These are phyloP conservation scores for Rhynchospora pubera DNA, from an alignment of 176 grass and related monocot genomes.

Conservation along the genomic window DNA sequence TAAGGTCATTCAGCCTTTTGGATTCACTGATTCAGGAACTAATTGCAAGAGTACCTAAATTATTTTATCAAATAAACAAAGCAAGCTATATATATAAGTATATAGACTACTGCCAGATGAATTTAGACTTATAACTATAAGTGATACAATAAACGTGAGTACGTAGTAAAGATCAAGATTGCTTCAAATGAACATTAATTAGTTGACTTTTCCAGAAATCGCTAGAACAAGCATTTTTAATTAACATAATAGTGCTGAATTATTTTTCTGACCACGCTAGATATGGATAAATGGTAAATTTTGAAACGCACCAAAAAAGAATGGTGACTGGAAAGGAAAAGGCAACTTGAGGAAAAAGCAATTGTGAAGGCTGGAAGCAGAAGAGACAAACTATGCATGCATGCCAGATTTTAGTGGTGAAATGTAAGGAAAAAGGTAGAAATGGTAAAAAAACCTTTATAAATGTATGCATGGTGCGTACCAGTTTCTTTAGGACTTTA, in stretches of 20 bases:
- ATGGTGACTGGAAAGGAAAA: neutral
- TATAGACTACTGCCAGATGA: neutral
- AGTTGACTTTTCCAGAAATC: neutral
- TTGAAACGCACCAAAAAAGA: neutral
- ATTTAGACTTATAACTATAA: neutral
- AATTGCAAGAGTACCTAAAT: neutral
- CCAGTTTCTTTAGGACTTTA: neutral
- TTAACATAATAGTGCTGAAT: neutral
- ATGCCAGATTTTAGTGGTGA: neutral
- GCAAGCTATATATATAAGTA: neutral
- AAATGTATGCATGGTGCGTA: neutral
- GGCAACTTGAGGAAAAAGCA: neutral
- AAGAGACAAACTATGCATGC: constrained; percentile 5
- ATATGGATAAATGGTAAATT: neutral
- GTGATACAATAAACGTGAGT: neutral
- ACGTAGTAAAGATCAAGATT: neutral
- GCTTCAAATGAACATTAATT: neutral
- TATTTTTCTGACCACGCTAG: neutral
- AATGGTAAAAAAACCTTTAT: neutral
- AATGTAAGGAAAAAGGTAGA: neutral
- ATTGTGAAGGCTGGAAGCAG: neutral
- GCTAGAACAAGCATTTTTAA: neutral
- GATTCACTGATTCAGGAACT: too few relatives aligned
- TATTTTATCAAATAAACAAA: neutral
- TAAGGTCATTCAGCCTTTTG: neutral